phyloP scores from a whole-genome alignment of 352 stramenopile species.

The Globisporangium radiosum region DNA sequence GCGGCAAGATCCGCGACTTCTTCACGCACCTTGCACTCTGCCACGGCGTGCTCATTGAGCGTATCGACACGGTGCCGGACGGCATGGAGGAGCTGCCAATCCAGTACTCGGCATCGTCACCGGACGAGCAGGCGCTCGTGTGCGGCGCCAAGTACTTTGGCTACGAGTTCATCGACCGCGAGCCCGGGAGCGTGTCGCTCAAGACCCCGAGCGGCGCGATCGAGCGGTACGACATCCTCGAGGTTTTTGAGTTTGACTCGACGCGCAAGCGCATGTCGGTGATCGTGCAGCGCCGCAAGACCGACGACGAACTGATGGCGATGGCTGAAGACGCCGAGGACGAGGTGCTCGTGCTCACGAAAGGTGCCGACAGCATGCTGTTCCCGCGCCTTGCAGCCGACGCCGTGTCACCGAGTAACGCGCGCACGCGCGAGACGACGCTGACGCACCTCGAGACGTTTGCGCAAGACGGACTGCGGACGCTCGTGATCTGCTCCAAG shows the following conservation, averaged over 20 bases:
- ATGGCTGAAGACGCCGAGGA: constrained; percentile 69
- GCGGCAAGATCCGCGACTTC: constrained; percentile 71
- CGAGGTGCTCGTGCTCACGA: constrained; percentile 68
- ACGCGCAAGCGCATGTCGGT: constrained; percentile 85
- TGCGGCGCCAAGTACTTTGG: constrained; percentile 84
- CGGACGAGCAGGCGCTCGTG: constrained; percentile 81
- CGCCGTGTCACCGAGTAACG: constrained; percentile 28
- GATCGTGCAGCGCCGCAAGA: constrained; percentile 66
- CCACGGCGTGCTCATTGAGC: constrained; percentile 97
- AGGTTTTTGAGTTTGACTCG: constrained; percentile 93
- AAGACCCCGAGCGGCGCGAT: constrained; percentile 49
- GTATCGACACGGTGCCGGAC: constrained; percentile 53
- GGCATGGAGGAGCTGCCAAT: constrained; percentile 37
- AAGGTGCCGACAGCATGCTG: constrained; percentile 81
- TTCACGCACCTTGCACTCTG: constrained; percentile 86
- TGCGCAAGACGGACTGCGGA: constrained; percentile 82
- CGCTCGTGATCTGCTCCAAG: constrained; percentile 78
- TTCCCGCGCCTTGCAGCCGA: constrained; percentile 59
- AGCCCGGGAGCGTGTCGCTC: constrained; percentile 59
- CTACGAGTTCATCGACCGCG: constrained; percentile 71
- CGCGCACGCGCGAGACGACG: constrained; percentile 33
- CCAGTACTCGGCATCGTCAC: constrained; percentile 87
- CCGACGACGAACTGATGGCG: constrained; percentile 58
- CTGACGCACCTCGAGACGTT: constrained; percentile 76
- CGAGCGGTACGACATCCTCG: constrained; percentile 87